Base-by-base conservation (phyloP, 2,329 filamentous ascomycete species). In the Dactylellina cionopaga region DNA sequence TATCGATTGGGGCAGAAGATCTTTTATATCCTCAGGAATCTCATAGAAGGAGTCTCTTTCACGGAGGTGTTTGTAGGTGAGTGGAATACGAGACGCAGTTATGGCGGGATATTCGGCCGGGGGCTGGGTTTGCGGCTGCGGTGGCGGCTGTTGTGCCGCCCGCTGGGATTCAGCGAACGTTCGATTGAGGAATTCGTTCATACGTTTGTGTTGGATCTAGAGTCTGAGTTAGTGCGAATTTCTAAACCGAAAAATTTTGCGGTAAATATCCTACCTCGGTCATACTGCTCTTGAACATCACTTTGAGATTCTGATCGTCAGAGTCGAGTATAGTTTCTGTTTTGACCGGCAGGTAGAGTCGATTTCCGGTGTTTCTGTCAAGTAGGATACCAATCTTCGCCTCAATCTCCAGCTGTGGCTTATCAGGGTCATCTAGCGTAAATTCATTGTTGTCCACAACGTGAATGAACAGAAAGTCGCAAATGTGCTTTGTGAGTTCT, bases 351-450 rank as follows among this genome's bases (percentile, higher is more conserved):
- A 93, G 81, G 7, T 85, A 82, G 24, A 93, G 82, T n/a, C 92
- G 86, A 47, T 88, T 84, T 64, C 89, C 87, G 5, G 87, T 90
- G 72, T 89, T 86, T 78, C 87, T 88, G 79, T 92, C 89, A 65
- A 94, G 86, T 11, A 98, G 84, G 24, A 88, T 89, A 15, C 95
- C 95, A 49, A 98, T 84, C 80, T 98, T 98, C 7, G 92, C 95
- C 81, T 99, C 95, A 60, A 99, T 91, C 80, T 99, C 95, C 58
- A 97, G 88, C 71, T 92, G 89, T 5, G 87, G 88, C 13, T 86
- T 84, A 55, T 85, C 85, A 13, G 83, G 80, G 17, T 90, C 85
- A 80, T 19, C 81, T 79, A 9, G 84, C 82, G 63, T 84, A 81
- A 88, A 84, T 75, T 91, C 87, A n/a, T 85, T 83, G 72, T 88